phyloP scores from a whole-genome alignment of 1,284 basidiomycete genomes.

The Wallemia ichthyophaga region DNA sequence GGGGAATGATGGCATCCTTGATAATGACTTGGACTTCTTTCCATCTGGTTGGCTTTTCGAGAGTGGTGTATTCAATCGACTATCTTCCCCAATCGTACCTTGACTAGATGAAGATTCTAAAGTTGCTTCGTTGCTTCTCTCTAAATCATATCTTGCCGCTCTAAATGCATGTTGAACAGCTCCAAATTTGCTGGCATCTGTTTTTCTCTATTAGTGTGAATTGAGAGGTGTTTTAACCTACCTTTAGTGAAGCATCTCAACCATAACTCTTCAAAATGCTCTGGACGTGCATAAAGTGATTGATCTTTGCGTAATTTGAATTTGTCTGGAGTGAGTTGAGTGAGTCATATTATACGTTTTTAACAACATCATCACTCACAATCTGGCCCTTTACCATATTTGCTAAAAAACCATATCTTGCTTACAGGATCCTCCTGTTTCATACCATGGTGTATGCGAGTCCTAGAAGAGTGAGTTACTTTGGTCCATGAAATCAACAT shows the following conservation, averaged over 20 bases:
- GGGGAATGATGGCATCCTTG: background rate
- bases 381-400: constrained; percentile 13
- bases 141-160: constrained; percentile 19
- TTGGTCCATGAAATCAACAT: background rate
- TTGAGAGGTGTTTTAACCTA: background rate
- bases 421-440: constrained; percentile 33
- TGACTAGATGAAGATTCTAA: background rate
- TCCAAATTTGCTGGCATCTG: constrained; percentile 19
- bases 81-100: background rate
- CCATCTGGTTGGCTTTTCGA: background rate
- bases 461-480: background rate
- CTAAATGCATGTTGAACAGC: constrained; percentile 36
- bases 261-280: constrained; percentile 29
- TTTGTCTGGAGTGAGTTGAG: background rate
- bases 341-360: background rate
- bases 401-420: constrained; percentile 37
- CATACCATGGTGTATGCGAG: constrained; percentile 40
- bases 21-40: background rate
- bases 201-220: background rate
- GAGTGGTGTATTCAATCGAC: background rate
- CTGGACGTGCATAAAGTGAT: constrained; percentile 30
- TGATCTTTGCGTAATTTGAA: constrained; percentile 19
- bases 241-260: constrained; percentile 35
- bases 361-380: background rate
- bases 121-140: constrained; percentile 5